Evolutionary conservation across 441 rosid species (phyloP), one percentile per base, ranked within the genome.

Genomic region (Pelargonium myrrhifolium): DNA sequence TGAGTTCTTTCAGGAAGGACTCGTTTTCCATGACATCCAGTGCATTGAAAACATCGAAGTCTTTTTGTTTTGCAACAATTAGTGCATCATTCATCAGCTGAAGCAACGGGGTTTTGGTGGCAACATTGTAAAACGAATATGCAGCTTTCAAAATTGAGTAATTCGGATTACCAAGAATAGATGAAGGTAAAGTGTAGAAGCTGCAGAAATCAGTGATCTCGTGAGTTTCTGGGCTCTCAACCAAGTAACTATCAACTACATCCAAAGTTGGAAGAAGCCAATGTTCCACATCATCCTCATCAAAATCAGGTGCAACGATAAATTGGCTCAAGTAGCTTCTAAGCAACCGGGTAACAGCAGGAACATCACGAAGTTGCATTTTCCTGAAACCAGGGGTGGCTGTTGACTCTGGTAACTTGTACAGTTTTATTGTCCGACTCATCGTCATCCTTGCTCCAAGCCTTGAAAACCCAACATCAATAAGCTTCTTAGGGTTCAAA

Each of bases 161-260:
- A 67, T 80, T 89, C 62, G 77, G 92, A 79, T 89, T 94, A 59
- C 97, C 99, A 0, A 91, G 97, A 68, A 94, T 91, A 0, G 96
- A 84, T 11, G 96, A 94, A 9, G 99, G 96, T n/a, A 94, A 92
- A 17, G 92, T 85, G 79, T 91, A 91, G 86, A 92, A 94, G 82
- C 98, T 89, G 82, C 97, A 94, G 78, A 94, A 94, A 71, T 94
- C 99, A 0, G 99, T 94, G 37, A 94, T 81, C 68, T 91, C 93
- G 5, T 82, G 97, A 20, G 89, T 85, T 70, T 88, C 96, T 0
- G 96, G 97, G 71, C 89, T 87, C 67, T 89, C 97, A n/a, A 94
- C 97, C 74, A 94, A 49, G 77, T 65, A 94, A 76, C 96, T 88
- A 71, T 94, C 93, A 11, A 94, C 84, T 0, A 92, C 99, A 60